Conservation (phyloP, 192 early-diverging fungal genomes). For the Backusella morwellensis region DNA sequence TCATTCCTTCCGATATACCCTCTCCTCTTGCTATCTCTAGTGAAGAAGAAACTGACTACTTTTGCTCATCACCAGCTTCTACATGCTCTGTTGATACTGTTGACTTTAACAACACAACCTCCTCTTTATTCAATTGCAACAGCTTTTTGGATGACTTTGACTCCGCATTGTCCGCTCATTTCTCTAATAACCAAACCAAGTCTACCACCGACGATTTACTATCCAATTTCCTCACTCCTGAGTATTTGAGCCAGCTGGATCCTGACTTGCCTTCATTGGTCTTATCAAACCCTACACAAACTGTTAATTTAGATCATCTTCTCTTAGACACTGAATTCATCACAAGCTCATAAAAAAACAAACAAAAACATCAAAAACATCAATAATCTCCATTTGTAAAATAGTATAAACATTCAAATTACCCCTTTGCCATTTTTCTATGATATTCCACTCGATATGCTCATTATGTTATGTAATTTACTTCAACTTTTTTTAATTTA, state of each 20-base stretch:
- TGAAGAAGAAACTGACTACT: slow-evolving; percentile 10
- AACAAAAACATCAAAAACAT: background rate
- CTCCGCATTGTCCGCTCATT: background rate
- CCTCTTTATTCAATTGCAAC: background rate
- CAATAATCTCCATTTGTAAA: background rate
- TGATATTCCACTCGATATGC: background rate
- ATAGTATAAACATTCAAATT: slow-evolving; percentile 2
- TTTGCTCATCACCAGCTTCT: slow-evolving; percentile 17
- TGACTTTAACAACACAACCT: background rate
- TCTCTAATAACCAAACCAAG: background rate
- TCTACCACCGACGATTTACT: background rate
- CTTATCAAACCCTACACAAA: background rate
- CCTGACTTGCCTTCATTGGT: background rate
- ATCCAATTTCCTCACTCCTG: background rate
- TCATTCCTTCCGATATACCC: slow-evolving; percentile 13
- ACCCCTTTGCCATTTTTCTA: background rate
- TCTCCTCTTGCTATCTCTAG: background rate
- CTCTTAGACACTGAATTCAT: slow-evolving; percentile 1
- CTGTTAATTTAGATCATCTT: background rate
- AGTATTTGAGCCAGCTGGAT: background rate
- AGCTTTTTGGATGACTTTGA: background rate
- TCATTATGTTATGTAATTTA: background rate
- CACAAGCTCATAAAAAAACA: background rate
- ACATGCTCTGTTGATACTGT: slow-evolving; percentile 10
- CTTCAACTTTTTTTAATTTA: background rate